Percentiles rank a stretch among this genome's conserved stretches.
Conservation (phyloP, 2,329 filamentous ascomycete genomes). For the Aspergillus niger region DNA sequence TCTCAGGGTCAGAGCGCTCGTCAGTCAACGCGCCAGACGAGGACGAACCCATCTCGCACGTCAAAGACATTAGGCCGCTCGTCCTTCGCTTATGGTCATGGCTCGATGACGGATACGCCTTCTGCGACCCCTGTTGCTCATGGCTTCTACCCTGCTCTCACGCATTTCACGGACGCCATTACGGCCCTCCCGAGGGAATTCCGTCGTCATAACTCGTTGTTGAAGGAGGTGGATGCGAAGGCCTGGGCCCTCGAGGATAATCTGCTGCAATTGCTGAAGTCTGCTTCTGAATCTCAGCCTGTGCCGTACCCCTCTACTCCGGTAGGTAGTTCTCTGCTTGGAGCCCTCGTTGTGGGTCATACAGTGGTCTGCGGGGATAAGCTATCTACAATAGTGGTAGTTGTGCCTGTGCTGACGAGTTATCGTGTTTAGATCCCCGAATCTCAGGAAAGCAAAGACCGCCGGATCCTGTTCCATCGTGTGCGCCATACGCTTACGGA, state of each 20-base stretch:
- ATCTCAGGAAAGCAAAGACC: conserved; percentile 39
- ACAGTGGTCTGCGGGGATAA: background rate
- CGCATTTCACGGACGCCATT: conserved; percentile 86
- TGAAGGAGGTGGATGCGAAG: conserved; percentile 98
- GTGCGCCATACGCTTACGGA: conserved; percentile 77
- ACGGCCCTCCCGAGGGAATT: conserved; percentile 92
- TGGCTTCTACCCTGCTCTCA: conserved; percentile 66
- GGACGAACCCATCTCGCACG: conserved; percentile 52
- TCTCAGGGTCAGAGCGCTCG: conserved; percentile 35
- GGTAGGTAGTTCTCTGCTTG: conserved; percentile 33
- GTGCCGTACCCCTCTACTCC: conserved; percentile 37
- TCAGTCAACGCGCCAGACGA: conserved; percentile 48
- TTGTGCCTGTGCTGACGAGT: background rate
- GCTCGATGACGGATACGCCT: conserved; percentile 30
- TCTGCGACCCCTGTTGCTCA: conserved; percentile 39
- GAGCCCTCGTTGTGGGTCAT: conserved; percentile 35
- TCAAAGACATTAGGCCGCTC: conserved; percentile 48
- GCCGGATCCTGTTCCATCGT: conserved; percentile 73
- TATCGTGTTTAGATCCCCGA: conserved; percentile 30
- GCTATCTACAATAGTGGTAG: background rate
- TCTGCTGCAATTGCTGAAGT: conserved; percentile 70
- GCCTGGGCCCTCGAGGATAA: conserved; percentile 84
- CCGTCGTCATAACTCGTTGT: conserved; percentile 88
- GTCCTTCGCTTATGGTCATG: conserved; percentile 42
- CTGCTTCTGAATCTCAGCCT: conserved; percentile 37